These are phyloP conservation scores for Tetrahymena elliotti DNA, from an alignment of 73 alveolate genomes.

Conservation along the genomic window DNA sequence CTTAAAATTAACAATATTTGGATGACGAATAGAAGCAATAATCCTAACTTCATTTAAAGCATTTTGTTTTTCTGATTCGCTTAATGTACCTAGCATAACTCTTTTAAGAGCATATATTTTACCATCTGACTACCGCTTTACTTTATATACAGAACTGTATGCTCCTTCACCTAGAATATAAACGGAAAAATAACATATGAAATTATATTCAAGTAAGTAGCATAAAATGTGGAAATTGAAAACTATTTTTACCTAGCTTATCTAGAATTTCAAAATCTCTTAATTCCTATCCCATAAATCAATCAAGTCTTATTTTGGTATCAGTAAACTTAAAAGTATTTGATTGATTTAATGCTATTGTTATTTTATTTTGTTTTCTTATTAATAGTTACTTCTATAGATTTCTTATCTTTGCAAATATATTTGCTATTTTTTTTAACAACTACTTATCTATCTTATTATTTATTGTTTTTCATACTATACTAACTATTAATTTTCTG, in stretches of 20 bases:
- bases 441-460: not conserved
- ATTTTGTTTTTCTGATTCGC: constrained; percentile 45
- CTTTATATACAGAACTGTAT: constrained; percentile 44
- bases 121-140: constrained; percentile 37
- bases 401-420: not conserved
- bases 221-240: not conserved
- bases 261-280: not conserved
- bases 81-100: constrained; percentile 33
- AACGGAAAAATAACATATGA: not conserved
- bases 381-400: not conserved
- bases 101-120: constrained; percentile 43
- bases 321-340: not conserved
- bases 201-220: too few relatives aligned
- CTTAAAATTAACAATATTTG: constrained; percentile 28
- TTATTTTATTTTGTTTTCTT: not conserved
- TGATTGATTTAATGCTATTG: not conserved
- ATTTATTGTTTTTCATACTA: not conserved
- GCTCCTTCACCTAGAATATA: constrained; percentile 43
- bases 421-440: not conserved
- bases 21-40: constrained; percentile 49
- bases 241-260: not conserved
- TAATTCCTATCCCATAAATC: not conserved
- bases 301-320: not conserved
- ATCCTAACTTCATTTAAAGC: constrained; percentile 50
- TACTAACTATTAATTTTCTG: not conserved